Base-by-base conservation (phyloP, 495 filamentous ascomycete species). In the Neurospora sp. region DNA sequence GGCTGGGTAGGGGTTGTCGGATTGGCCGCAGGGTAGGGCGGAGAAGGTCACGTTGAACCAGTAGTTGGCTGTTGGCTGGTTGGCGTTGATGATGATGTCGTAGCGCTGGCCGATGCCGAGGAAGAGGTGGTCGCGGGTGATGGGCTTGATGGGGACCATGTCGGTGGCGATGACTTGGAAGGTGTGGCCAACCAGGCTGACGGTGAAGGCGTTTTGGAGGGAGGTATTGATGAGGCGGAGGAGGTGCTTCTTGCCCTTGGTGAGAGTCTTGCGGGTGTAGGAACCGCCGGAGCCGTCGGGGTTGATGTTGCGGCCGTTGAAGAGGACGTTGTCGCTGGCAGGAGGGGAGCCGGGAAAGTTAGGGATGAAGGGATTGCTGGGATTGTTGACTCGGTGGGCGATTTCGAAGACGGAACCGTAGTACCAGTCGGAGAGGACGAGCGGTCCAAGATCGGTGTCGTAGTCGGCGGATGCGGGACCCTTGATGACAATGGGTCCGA, bases 81-180 rank as follows among this genome's bases (percentile, higher is more conserved):
- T 83, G 8, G 90, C 90, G 48, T 84, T 84, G 41, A 92, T 84
- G 73, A 92, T 85, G 27, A 92, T 81, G 74, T 92, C 86, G 80
- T 91, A 91, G 31, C 91, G 84, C 79, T 93, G 90, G 11, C 89
- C 90, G 75, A 92, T 90, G 41, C 78, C 86, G 39, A 93, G 83
- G 11, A 81, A 79, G 7, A 91, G 62, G 9, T 81, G 78, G 10
- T 80, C 71, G 31, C 81, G 80, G 3, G 79, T 77, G 48, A 84
- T 84, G 9, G 87, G 87, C 18, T 76, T 75, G 73, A 89, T 81
- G 11, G 86, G 84, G 10, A 86, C 83, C 39, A 83, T 82, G 73
- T 88, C 86, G 35, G 73, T 83, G 4, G 80, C 80, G 27, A 87
- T 82, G n/a, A 89, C 81, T n/a, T 81, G 84, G 73, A 89, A 72